Evolutionary conservation across 2,329 filamentous ascomycete species (phyloP), one percentile per base, ranked within the genome.

Genomic region (Cladorrhinum sp.): DNA sequence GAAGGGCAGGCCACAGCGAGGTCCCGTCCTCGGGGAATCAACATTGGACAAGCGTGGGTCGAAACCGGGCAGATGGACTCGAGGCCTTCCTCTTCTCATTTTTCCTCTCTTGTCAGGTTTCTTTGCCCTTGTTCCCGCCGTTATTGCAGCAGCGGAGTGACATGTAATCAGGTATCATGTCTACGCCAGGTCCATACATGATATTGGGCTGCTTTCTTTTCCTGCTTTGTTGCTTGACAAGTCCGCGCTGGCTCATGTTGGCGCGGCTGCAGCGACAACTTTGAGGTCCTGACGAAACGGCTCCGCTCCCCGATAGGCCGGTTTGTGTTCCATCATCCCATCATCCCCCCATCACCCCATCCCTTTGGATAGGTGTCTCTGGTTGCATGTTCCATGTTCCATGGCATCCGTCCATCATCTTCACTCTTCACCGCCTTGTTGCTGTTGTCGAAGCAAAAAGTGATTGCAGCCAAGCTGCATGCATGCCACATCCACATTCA

Each of bases 381-480:
- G 26, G 62, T 58, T 64, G 62, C 18, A 39, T 23, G 53, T 42
- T 42, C 36, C 36, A n/a, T 42, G 42, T 46, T 46, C 42, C 42
- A 46, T 46, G 42, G 16, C 42, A 4, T 21, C 33, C 33, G 33
- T 36, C 33, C 33, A 16, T 21, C 42, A 20, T 46, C 42, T 46
- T 46, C 2, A 36, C 3, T 20, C 42, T 46, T 46, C 42, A 46
- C 42, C 42, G 42, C 42, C 42, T 46, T 46, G n/a, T 46, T 46
- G 42, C 16, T 46, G 16, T 21, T 21, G 36, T 42, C 36, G 42
- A 46, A 46, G 42, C 42, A 16, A 46, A 36, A 36, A 46, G 42
- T 61, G 61, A 60, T 59, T 63, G 63, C 61, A 63, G 57, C 55
- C 21, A 23, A 48, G 48, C 60, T 62, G 58, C 64, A 64, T 65